Evolutionary conservation across 2,329 filamentous ascomycete genomes (phyloP), one percentile per base, ranked within the genome.

Genomic region (Penicillium vulpinum): DNA sequence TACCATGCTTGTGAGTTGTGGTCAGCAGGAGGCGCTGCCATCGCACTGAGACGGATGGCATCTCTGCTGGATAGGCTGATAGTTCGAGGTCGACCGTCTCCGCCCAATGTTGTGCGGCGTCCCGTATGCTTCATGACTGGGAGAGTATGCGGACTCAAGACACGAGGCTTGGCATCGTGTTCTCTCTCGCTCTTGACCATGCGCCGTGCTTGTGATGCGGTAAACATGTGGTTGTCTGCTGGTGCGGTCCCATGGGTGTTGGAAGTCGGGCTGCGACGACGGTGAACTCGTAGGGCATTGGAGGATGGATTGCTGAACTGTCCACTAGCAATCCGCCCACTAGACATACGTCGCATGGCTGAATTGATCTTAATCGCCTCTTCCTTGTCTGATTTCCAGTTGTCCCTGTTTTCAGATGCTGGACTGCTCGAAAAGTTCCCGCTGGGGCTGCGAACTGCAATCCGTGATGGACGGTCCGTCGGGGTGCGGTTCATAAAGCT

Each of bases 181-280:
- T 84, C 83, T 62, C 83, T 84, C 31, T 86, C 82, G 46, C 79
- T 82, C 67, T 83, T 85, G 38, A 86, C 83, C 84, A 89, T 88
- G 15, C 87, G 80, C 41, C 87, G 79, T 26, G 87, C 86, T 60
- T 88, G 86, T 53, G 83, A 81, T 24, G 86, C 84, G 0, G 85
- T 87, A 71, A 89, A 88, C 71, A 87, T 78, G 8, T 77, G 75
- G 56, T 82, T 83, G 62, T 85, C 83, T 51, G 77, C 81, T 2
- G 84, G 83, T 15, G 85, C 83, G 52, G 81, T 83, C 53, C 78
- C 73, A 21, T 79, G 73, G 5, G 75, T 72, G 46, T 76, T 75
- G 21, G 75, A 74, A 11, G 80, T 82, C 7, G 83, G 85, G 60
- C 83, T 85, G 57, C 85, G 81, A 46, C 83, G 76, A 59, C 83